Percentiles rank a stretch among this genome's conserved stretches.
phyloP scores from a whole-genome alignment of 2,329 filamentous ascomycete genomes.

The Trichoderma sp. region DNA sequence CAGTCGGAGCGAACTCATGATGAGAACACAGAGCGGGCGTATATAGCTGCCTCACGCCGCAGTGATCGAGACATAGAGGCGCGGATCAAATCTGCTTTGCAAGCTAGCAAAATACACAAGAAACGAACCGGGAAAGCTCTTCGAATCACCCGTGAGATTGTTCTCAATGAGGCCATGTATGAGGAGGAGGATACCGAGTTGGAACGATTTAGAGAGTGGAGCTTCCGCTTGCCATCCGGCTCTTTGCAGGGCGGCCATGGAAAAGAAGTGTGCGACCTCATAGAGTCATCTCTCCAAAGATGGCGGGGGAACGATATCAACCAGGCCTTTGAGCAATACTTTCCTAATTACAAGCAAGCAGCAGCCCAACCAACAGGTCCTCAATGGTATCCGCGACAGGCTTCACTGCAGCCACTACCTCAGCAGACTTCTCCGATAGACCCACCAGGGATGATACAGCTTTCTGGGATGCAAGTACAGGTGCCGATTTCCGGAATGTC shows the following conservation, averaged over 20 bases:
- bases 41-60: slow-evolving; percentile 86
- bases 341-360: slow-evolving; percentile 41
- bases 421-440: neutral
- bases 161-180: slow-evolving; percentile 92
- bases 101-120: slow-evolving; percentile 91
- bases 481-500: neutral
- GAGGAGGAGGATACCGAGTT: slow-evolving; percentile 89
- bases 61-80: slow-evolving; percentile 87
- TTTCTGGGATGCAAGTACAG: neutral
- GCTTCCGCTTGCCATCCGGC: slow-evolving; percentile 20
- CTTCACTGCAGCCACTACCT: neutral
- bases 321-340: slow-evolving; percentile 48
- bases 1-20: slow-evolving; percentile 75
- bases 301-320: slow-evolving; percentile 51
- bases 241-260: slow-evolving; percentile 27
- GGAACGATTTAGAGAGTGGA: slow-evolving; percentile 48
- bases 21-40: slow-evolving; percentile 84
- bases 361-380: slow-evolving; percentile 29
- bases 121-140: slow-evolving; percentile 80
- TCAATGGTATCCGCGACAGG: slow-evolving; percentile 21
- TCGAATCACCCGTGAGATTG: slow-evolving; percentile 81
- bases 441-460: neutral
- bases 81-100: slow-evolving; percentile 79
- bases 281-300: slow-evolving; percentile 39
- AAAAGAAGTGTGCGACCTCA: slow-evolving; percentile 45